phyloP scores from a whole-genome alignment of 805 yeast genomes.

The Schwanniomyces pseudopolymorphus region DNA sequence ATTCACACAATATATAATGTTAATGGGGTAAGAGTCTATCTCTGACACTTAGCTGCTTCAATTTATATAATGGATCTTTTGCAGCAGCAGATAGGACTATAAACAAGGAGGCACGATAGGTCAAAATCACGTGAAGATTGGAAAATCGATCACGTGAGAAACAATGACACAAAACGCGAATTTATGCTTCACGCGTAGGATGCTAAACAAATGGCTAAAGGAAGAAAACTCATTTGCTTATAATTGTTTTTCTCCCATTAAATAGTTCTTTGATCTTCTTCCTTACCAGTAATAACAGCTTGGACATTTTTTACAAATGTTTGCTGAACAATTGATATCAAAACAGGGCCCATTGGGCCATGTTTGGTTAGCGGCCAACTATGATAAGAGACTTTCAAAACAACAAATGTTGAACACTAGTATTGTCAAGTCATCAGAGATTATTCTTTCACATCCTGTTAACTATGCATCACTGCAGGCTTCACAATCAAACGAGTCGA shows the following conservation, averaged over 20 bases:
- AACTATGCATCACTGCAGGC: conserved; percentile 21
- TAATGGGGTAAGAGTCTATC: too few relatives aligned
- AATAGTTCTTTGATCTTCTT: background rate
- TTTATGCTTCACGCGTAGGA: background rate
- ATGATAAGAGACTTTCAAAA: conserved; percentile 74
- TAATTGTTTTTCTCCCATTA: background rate
- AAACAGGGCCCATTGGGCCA: conserved; percentile 84
- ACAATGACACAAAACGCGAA: conserved; percentile 4
- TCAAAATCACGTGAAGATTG: too few relatives aligned
- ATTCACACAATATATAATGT: too few relatives aligned
- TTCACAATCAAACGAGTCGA: conserved; percentile 45
- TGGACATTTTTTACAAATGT: background rate
- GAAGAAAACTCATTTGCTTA: background rate
- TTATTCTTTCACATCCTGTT: conserved; percentile 58
- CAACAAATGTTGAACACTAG: conserved; percentile 72
- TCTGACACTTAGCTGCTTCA: too few relatives aligned
- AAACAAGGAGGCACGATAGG: too few relatives aligned
- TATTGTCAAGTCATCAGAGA: conserved; percentile 51
- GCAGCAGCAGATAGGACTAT: too few relatives aligned
- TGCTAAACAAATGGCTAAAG: background rate
- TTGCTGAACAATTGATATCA: conserved; percentile 51
- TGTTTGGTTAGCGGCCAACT: conserved; percentile 90
- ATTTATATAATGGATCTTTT: too few relatives aligned
- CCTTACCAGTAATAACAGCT: background rate
- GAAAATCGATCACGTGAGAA: background rate